Percentiles rank a stretch among this genome's conserved stretches.
These are phyloP conservation scores for Galium porrigens DNA, from an alignment of 305 asterid genomes.

Conservation along the genomic window DNA sequence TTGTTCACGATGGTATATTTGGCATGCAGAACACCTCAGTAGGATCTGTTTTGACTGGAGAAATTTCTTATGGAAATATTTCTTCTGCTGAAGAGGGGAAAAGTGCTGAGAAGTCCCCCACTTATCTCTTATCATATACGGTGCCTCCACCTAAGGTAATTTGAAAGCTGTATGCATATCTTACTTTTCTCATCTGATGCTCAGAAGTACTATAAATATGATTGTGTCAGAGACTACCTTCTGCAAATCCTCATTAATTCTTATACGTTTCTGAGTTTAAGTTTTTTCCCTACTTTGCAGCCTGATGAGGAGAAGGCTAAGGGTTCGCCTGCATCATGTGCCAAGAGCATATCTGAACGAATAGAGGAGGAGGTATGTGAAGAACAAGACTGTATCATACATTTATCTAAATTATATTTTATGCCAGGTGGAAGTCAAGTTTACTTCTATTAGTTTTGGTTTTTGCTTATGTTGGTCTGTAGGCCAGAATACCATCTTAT, in stretches of 20 bases:
- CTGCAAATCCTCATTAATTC: neutral
- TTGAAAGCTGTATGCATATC: constrained; percentile 8
- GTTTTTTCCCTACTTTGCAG: constrained; percentile 27
- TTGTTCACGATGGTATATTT: constrained; percentile 13
- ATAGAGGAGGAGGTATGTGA: constrained; percentile 66
- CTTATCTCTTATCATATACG: constrained; percentile 48
- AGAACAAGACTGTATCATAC: neutral
- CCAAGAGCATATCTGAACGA: constrained; percentile 57
- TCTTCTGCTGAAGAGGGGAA: constrained; percentile 41
- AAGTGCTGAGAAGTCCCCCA: constrained; percentile 56
- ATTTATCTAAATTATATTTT: neutral
- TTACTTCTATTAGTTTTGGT: neutral
- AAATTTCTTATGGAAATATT: constrained; percentile 68
- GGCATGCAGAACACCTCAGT: constrained; percentile 53
- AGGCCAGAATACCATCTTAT: neutral
- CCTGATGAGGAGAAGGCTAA: constrained; percentile 65
- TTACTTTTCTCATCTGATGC: constrained; percentile 13
- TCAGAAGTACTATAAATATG: neutral
- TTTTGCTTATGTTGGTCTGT: neutral
- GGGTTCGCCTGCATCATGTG: constrained; percentile 35
- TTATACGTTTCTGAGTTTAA: constrained; percentile 12
- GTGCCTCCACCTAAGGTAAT: constrained; percentile 78
- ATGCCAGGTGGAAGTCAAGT: neutral
- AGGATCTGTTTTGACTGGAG: constrained; percentile 76
- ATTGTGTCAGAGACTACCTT: neutral